Evolutionary conservation across 352 stramenopile species (phyloP).

Genomic region (Globisporangium echinulatum): DNA sequence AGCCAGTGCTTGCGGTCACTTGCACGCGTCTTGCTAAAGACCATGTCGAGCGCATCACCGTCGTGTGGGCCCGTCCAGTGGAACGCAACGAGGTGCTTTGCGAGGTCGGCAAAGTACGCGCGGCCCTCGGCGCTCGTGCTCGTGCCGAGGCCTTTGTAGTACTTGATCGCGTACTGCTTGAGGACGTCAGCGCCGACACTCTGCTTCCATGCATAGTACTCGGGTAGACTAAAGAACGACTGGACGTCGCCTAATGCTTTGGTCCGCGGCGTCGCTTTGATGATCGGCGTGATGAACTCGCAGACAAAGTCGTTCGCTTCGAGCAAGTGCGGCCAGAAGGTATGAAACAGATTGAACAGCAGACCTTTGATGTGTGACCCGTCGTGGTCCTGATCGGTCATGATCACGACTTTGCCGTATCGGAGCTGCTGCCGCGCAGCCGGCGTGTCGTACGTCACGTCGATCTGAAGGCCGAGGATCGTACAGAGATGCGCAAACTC

Average conservation of each 20-base stretch:
- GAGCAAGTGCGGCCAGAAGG: slow-evolving; percentile 97
- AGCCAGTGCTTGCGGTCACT: slow-evolving; percentile 97
- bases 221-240: slow-evolving; percentile 97
- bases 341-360: slow-evolving; percentile 99
- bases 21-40: slow-evolving; percentile 96
- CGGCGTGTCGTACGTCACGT: slow-evolving; percentile 89
- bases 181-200: slow-evolving; percentile 29
- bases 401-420: slow-evolving; percentile 99
- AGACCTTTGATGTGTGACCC: slow-evolving; percentile 99
- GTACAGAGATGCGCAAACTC: slow-evolving; percentile 95
- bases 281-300: slow-evolving; percentile 99
- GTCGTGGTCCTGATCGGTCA: slow-evolving; percentile 99
- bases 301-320: slow-evolving; percentile 94
- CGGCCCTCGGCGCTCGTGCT: slow-evolving; percentile 95
- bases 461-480: slow-evolving; percentile 98
- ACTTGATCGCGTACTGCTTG: slow-evolving; percentile 97
- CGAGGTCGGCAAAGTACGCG: slow-evolving; percentile 97
- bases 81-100: slow-evolving; percentile 93
- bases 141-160: slow-evolving; percentile 99
- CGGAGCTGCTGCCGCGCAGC: slow-evolving; percentile 90
- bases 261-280: slow-evolving; percentile 91
- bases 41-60: slow-evolving; percentile 96
- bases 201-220: slow-evolving; percentile 96
- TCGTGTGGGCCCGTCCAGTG: slow-evolving; percentile 61
- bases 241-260: slow-evolving; percentile 30